Percentiles rank a stretch among this genome's conserved stretches.
phyloP scores from a whole-genome alignment of 2,329 filamentous ascomycete species.

The Fusarium nelsonii region DNA sequence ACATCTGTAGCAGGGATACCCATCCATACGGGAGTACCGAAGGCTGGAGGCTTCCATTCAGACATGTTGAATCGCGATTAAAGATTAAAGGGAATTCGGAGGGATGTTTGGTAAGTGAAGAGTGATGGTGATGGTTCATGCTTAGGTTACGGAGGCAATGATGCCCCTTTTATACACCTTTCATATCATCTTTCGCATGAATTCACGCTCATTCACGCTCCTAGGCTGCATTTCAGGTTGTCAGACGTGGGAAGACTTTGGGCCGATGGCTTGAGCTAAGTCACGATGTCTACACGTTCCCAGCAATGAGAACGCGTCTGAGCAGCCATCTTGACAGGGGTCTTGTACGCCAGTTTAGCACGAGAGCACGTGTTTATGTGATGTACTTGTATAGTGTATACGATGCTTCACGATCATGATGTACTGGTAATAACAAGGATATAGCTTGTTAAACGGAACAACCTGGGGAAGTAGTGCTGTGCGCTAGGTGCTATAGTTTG shows the following conservation, averaged over 20 bases:
- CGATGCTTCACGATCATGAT: not conserved
- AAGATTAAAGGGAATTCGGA: not conserved
- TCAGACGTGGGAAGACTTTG: constrained; percentile 33
- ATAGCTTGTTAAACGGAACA: not conserved
- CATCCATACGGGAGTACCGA: constrained; percentile 49
- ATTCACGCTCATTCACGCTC: constrained; percentile 15
- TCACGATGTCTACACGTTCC: constrained; percentile 36
- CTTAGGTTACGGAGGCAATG: not conserved
- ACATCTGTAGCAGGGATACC: constrained; percentile 48
- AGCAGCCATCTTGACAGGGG: constrained; percentile 24
- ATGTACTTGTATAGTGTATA: constrained; percentile 23
- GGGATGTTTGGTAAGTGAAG: not conserved
- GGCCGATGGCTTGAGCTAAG: constrained; percentile 40
- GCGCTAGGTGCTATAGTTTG: constrained; percentile 5
- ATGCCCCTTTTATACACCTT: constrained; percentile 36
- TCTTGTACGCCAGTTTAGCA: constrained; percentile 30
- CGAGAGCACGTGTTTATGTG: constrained; percentile 38
- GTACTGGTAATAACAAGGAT: constrained; percentile 3
- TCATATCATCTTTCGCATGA: not conserved
- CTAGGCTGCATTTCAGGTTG: not conserved
- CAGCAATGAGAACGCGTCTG: constrained; percentile 39
- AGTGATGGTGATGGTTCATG: constrained; percentile 3
- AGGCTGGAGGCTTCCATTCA: constrained; percentile 49
- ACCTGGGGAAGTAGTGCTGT: not conserved
- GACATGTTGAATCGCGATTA: constrained; percentile 30